Base-by-base conservation (phyloP, 208 protist species). In the Trypanosoma cruzi region DNA sequence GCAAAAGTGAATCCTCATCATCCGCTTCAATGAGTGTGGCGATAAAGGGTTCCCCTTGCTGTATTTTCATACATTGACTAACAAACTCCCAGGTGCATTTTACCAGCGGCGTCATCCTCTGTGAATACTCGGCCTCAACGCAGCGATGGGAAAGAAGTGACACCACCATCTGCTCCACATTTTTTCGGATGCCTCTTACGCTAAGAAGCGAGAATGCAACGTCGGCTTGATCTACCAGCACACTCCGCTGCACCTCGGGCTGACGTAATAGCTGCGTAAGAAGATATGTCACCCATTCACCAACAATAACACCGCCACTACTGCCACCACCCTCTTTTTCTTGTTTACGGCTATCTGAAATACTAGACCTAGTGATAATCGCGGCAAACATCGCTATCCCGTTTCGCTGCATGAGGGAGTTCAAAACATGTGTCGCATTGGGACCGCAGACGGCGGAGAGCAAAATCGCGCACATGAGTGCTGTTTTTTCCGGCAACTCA, bases 11-110 rank as follows among this genome's bases (percentile, higher is more conserved):
- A 49, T 69, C 54, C 29, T 70, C 60, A 24, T 59, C 59, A 18
- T 53, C 54, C 29, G 42, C 58, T 48, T 66, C 37, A 11, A 64
- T 57, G 10, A 26, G 26, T 54, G 28, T 18, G 6, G 34, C 18
- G 22, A 40, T 20, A 52, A 24, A 7, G 26, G 60, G 34, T 26
- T 20, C 20, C 32, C 34, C 57, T 20, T 0, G 32, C 16, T 69
- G 61, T 8, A 80, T 58, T 24, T 72, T 55, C 20, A 71, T 64
- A 61, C 72, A 84, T 31, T 77, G 56, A 54, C 60, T 28, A 42
- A 88, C n/a, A 32, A 42, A 49, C 7, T 72, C 72, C 82, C 82
- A 84, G 13, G 66, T 68, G 53, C 49, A 55, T 44, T 73, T 44
- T 37, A 66, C 71, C 22, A 88, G 36, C 24, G 55, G 62, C 53